phyloP scores from a whole-genome alignment of 2,329 filamentous ascomycete species.

The Phoma sp. region DNA sequence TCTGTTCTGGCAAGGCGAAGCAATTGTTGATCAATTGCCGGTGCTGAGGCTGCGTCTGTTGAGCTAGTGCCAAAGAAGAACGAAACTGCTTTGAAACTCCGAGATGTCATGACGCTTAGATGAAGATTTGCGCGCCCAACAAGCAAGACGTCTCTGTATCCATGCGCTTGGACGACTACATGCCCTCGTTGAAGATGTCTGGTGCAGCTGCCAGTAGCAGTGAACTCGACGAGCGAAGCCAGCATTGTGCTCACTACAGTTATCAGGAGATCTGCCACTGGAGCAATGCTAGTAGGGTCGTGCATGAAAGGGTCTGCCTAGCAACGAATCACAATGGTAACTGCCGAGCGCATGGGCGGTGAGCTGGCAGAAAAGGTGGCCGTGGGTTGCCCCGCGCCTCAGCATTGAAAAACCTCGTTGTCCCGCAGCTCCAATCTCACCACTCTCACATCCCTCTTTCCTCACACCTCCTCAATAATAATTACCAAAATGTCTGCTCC shows the following conservation, averaged over 20 bases:
- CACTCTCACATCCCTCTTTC: slow-evolving; percentile 19
- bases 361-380: slow-evolving; percentile 9
- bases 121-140: slow-evolving; percentile 1
- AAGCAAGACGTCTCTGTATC: neutral
- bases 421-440: slow-evolving; percentile 23
- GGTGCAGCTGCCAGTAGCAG: neutral
- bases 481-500: slow-evolving; percentile 68
- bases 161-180: too few species aligned
- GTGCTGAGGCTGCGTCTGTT: neutral
- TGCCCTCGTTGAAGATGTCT: too few species aligned
- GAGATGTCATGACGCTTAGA: slow-evolving; percentile 14
- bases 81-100: slow-evolving; percentile 14
- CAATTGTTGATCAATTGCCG: neutral
- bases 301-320: slow-evolving; percentile 13
- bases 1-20: too few species aligned
- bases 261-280: slow-evolving; percentile 7
- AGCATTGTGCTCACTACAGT: slow-evolving; percentile 10
- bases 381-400: slow-evolving; percentile 10
- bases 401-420: slow-evolving; percentile 19
- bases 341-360: slow-evolving; percentile 9
- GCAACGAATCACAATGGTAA: slow-evolving; percentile 17
- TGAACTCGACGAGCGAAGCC: neutral
- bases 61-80: neutral
- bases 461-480: slow-evolving; percentile 17
- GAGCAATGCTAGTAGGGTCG: slow-evolving; percentile 7